Evolutionary conservation across 1,284 basidiomycete species (phyloP), one percentile per base, ranked within the genome.

Genomic region (Cutaneotrichosporon cutaneum): DNA sequence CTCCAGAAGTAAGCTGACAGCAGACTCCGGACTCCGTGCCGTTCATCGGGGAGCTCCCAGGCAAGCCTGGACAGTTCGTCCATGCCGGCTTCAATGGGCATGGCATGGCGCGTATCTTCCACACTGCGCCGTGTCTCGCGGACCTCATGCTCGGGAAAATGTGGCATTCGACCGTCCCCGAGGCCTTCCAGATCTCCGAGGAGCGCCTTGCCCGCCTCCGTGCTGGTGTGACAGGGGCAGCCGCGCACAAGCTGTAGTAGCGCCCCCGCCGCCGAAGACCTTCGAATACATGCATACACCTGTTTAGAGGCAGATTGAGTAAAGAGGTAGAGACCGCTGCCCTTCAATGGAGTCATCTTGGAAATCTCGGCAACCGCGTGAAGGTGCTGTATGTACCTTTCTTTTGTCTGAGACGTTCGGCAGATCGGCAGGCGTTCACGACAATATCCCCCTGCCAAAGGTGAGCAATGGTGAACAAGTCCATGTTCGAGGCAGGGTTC

Each of bases 81-180:
- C 68, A 65, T 1, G 73, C 70, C 2, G 74, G 75, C 0, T 75
- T 70, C 63, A 75, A 76, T 45, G 75, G 75, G 2, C 74, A 77
- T 56, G 74, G 70, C 2, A 72, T 76, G 75, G 75, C 76, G 27
- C 64, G 75, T 18, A 78, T 77, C 60, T 74, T 77, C 66, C 67
- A 72, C 32, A 71, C 70, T 36, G 76, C 74, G 2, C 76, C 76
- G 3, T 63, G 65, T 14, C 64, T 77, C 3, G 75, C 74, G 10
- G 24, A 24, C 13, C 54, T 70, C 47, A 69, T 77, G 1, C 56
- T 65, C 26, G 65, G 61, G 10, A 18, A 36, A 8, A 58, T 64
- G 30, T 76, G 73, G 70, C 70, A 73, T 24, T 42, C 56, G 6
- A 62, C 56, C 1, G 67, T 77, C 61, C 76, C 76, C 1, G 50